Conservation (phyloP, 768 basidiomycete genomes). For the Pisolithus microcarpus region DNA sequence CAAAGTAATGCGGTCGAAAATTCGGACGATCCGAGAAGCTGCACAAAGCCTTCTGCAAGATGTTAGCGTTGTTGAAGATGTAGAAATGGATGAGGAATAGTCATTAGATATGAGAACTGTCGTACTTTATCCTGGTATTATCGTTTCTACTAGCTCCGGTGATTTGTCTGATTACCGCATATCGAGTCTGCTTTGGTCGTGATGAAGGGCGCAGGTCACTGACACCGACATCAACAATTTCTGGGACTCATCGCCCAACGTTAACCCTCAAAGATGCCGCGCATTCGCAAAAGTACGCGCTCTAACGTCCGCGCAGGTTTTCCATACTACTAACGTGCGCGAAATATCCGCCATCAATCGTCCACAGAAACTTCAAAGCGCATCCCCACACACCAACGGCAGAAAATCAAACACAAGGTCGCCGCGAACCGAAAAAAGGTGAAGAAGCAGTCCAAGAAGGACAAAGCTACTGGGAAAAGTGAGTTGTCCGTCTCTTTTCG, state of each 20-base stretch:
- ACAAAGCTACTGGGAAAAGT: constrained; percentile 84
- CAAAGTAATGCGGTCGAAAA: constrained; percentile 75
- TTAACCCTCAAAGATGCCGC: constrained; percentile 41
- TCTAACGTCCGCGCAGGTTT: not conserved
- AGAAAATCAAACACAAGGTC: constrained; percentile 67
- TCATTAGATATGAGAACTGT: not conserved
- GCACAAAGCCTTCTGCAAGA: constrained; percentile 51
- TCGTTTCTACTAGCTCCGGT: not conserved
- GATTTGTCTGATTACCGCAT: not conserved
- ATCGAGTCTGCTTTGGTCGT: no score
- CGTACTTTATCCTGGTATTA: not conserved
- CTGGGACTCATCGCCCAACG: not conserved
- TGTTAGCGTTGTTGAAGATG: constrained; percentile 34
- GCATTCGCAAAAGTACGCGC: constrained; percentile 59
- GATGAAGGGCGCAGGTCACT: no score
- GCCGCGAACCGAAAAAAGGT: constrained; percentile 72
- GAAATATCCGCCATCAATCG: constrained; percentile 1
- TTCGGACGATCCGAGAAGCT: constrained; percentile 50
- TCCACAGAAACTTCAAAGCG: constrained; percentile 77
- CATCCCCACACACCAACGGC: constrained; percentile 61
- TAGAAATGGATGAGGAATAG: constrained; percentile 45
- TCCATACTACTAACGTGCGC: constrained; percentile 1
- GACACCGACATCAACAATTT: no score
- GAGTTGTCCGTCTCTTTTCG: not conserved
- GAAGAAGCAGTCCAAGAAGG: constrained; percentile 65